phyloP scores from a whole-genome alignment of 257 asterid species.

The Gentiana dahurica region DNA sequence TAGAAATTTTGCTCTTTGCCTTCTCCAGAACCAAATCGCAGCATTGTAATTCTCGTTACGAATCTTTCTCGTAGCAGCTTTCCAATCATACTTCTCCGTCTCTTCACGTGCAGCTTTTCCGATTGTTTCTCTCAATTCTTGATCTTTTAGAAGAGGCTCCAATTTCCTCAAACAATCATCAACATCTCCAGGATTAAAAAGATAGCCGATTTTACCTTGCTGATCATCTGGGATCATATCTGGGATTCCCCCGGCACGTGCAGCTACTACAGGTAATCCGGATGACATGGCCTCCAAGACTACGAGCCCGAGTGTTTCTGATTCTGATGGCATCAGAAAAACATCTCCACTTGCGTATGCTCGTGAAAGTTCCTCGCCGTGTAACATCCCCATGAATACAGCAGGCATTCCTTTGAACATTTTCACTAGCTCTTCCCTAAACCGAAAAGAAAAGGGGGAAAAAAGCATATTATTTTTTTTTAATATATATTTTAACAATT shows the following conservation, averaged over 20 bases:
- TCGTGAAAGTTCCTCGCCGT: constrained; percentile 89
- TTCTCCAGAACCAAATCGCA: constrained; percentile 92
- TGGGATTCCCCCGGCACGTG: constrained; percentile 96
- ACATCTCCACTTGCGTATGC: constrained; percentile 96
- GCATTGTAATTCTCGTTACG: constrained; percentile 77
- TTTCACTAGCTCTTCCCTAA: constrained; percentile 73
- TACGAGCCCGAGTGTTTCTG: constrained; percentile 86
- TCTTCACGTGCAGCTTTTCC: constrained; percentile 82
- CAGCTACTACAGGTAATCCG: constrained; percentile 89
- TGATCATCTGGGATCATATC: constrained; percentile 84
- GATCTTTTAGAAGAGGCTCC: constrained; percentile 49
- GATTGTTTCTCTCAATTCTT: constrained; percentile 50
- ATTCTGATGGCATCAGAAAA: constrained; percentile 87
- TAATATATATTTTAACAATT: too few species aligned
- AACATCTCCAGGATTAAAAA: constrained; percentile 72
- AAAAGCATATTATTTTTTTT: too few species aligned
- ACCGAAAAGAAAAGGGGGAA: constrained; percentile 2
- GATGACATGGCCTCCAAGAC: constrained; percentile 98
- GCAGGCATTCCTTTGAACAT: constrained; percentile 76
- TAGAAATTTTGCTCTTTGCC: constrained; percentile 47
- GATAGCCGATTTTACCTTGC: constrained; percentile 74
- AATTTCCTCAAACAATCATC: constrained; percentile 82
- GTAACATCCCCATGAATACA: constrained; percentile 79
- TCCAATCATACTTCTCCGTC: constrained; percentile 90
- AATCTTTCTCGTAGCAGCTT: constrained; percentile 75